phyloP scores from a whole-genome alignment of 2,329 filamentous ascomycete species.

The Colletotrichum sp. region DNA sequence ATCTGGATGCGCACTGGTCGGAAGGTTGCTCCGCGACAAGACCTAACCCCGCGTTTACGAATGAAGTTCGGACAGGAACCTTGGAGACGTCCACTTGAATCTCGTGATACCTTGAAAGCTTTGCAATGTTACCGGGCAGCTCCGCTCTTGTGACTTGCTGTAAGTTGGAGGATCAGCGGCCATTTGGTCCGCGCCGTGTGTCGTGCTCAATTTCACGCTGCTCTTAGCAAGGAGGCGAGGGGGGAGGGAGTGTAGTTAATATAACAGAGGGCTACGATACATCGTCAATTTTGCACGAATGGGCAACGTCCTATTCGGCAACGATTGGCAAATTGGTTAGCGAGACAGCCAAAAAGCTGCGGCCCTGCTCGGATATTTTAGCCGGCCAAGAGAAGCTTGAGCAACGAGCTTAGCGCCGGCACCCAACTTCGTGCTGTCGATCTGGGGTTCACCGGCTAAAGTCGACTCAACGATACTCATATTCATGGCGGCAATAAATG shows the following conservation, averaged over 20 bases:
- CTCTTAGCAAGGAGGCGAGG: neutral
- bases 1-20: neutral
- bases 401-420: neutral
- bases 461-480: neutral
- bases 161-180: neutral
- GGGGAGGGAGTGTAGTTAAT: neutral
- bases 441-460: constrained; percentile 6
- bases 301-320: neutral
- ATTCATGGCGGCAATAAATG: neutral
- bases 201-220: neutral
- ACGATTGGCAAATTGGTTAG: neutral
- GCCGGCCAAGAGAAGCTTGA: neutral
- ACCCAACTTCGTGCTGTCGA: neutral
- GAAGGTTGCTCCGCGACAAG: neutral
- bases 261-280: neutral
- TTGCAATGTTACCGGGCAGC: neutral
- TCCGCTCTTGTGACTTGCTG: neutral
- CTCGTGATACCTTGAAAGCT: neutral
- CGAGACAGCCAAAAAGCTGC: neutral
- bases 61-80: neutral
- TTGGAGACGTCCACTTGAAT: neutral
- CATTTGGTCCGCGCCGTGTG: neutral
- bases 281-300: neutral
- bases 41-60: neutral
- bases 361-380: neutral